Evolutionary conservation across 495 filamentous ascomycete genomes (phyloP), one percentile per base, ranked within the genome.

Genomic region (Chaetomium tenue): DNA sequence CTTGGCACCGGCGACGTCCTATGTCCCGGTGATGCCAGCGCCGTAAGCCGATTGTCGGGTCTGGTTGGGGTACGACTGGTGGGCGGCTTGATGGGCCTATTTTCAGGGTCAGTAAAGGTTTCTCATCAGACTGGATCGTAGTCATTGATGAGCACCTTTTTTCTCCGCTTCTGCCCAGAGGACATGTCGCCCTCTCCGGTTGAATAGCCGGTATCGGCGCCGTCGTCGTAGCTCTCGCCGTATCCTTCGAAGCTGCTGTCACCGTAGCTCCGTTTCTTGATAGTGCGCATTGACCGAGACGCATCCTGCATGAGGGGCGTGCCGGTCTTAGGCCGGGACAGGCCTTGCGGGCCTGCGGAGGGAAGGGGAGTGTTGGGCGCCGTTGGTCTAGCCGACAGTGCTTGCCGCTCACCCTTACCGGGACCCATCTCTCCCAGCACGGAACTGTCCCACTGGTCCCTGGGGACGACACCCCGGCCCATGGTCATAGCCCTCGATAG

Each of bases 231-330:
- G 22, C 83, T 81, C 61, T 85, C 83, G 26, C 80, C 82, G 67
- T 85, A 85, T 50, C 83, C 83, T 63, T 85, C 83, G 67, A 78
- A 85, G 67, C 80, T 85, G 62, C 75, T 79, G 66, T 84, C 83
- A 52, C 78, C 78, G 68, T 81, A 86, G 61, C 78, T 77, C 64
- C 81, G 74, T 72, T 81, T 83, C 76, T 81, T 83, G 59, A 75
- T 66, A 67, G 66, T 77, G 39, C 81, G 76, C 70, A 78, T 79
- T 70, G 58, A 66, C 66, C 48, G 78, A 70, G 56, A 67, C 64
- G 46, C 53, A 15, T 74, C 72, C 40, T 66, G 70, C 16, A 67
- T 66, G 51, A 63, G 46, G 33, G 58, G 67, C 33, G 67, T 72
- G 70, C 64, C 65, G 13, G 70, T 61, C 66, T 73, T 76, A 44